Evolutionary conservation across 2,329 filamentous ascomycete species (phyloP).

Genomic region (Trichoderma semiorbis): DNA sequence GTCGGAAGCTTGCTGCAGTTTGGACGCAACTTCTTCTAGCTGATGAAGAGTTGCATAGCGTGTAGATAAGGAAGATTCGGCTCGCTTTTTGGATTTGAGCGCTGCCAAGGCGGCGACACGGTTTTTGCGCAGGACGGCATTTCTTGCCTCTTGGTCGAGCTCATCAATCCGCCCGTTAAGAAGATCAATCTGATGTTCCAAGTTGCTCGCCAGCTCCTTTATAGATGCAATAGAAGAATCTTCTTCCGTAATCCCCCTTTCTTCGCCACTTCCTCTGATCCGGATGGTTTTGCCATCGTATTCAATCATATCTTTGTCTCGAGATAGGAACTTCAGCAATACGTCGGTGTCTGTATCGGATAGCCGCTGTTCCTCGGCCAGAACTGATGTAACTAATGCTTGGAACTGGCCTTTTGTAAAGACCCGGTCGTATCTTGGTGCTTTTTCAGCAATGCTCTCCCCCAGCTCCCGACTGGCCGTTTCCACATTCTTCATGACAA

Average conservation of each 20-base stretch:
- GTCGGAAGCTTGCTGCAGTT: conserved; percentile 80
- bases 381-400: conserved; percentile 50
- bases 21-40: conserved; percentile 77
- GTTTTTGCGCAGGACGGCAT: conserved; percentile 70
- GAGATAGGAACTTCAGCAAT: conserved; percentile 64
- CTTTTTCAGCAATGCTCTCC: conserved; percentile 40
- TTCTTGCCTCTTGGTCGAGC: conserved; percentile 62
- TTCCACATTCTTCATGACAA: conserved; percentile 62
- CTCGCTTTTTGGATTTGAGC: conserved; percentile 77
- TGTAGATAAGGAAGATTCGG: conserved; percentile 68
- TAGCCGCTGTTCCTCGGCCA: conserved; percentile 49
- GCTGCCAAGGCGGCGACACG: conserved; percentile 71
- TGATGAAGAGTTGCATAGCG: conserved; percentile 72
- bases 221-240: conserved; percentile 81
- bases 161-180: conserved; percentile 65
- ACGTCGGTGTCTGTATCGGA: conserved; percentile 65
- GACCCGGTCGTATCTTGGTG: conserved; percentile 59
- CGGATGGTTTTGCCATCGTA: conserved; percentile 70
- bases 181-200: conserved; percentile 68
- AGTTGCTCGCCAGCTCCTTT: conserved; percentile 70
- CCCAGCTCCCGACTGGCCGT: conserved; percentile 54
- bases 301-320: conserved; percentile 59
- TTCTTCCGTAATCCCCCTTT: conserved; percentile 62
- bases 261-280: conserved; percentile 57
- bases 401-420: conserved; percentile 65